Evolutionary conservation across 2,329 filamentous ascomycete genomes (phyloP).

Genomic region (Didymella lethalis): DNA sequence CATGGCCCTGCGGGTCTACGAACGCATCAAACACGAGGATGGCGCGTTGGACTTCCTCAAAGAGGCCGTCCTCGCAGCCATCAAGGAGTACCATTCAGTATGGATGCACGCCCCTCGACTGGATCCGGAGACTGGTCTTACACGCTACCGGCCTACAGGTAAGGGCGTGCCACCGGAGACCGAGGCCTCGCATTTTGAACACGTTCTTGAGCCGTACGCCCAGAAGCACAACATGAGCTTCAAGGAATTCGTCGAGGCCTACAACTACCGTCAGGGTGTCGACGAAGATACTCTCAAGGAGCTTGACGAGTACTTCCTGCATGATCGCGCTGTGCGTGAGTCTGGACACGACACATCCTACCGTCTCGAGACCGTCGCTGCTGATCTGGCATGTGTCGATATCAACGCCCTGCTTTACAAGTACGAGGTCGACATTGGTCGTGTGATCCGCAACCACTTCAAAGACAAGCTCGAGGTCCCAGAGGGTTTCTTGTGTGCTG

Average conservation of each 20-base stretch:
- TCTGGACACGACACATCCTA: constrained; percentile 97
- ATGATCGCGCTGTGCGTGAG: constrained; percentile 94
- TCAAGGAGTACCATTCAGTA: constrained; percentile 94
- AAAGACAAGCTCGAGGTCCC: constrained; percentile 83
- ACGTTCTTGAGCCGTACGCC: constrained; percentile 81
- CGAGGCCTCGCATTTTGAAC: constrained; percentile 84
- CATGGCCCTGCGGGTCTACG: constrained; percentile 93
- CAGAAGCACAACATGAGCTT: constrained; percentile 85
- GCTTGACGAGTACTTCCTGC: constrained; percentile 92
- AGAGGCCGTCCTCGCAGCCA: constrained; percentile 82
- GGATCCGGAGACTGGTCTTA: constrained; percentile 79
- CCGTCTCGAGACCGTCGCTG: constrained; percentile 80
- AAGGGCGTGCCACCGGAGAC: constrained; percentile 90
- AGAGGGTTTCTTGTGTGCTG: constrained; percentile 76
- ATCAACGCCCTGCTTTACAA: constrained; percentile 96
- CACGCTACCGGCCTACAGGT: constrained; percentile 84
- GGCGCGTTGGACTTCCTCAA: constrained; percentile 82
- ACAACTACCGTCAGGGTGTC: constrained; percentile 76
- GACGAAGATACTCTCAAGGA: constrained; percentile 71
- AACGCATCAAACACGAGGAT: constrained; percentile 87
- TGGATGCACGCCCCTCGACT: constrained; percentile 78
- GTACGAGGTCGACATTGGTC: constrained; percentile 92
- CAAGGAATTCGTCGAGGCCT: constrained; percentile 83
- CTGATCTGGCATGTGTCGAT: constrained; percentile 90
- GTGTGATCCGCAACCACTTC: constrained; percentile 84